Conservation (phyloP, 805 yeast genomes). For the Metschnikowia koreensis region DNA sequence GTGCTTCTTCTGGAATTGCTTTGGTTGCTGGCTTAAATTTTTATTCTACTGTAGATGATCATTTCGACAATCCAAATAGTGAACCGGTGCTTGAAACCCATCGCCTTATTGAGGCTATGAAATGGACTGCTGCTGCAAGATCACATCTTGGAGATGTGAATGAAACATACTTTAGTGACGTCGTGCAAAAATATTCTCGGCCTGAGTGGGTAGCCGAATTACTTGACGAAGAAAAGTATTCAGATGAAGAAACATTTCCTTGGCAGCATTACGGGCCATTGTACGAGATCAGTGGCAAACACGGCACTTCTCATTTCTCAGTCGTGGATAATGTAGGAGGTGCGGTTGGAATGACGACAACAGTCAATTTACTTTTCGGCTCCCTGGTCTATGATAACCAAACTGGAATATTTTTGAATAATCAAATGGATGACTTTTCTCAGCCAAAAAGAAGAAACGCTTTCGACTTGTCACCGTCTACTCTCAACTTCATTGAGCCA, state of each 20-base stretch:
- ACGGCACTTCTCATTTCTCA: conserved; percentile 88
- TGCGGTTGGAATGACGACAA: conserved; percentile 86
- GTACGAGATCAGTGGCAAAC: conserved; percentile 73
- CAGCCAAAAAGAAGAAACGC: conserved; percentile 67
- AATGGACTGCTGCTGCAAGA: conserved; percentile 88
- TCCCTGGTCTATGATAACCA: conserved; percentile 72
- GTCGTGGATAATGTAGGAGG: conserved; percentile 71
- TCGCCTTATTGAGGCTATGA: conserved; percentile 79
- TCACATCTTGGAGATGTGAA: conserved; percentile 75
- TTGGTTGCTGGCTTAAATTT: conserved; percentile 71
- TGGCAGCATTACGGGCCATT: conserved; percentile 80
- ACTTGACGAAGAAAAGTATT: conserved; percentile 48
- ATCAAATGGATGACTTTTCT: conserved; percentile 95
- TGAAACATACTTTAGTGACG: conserved; percentile 25
- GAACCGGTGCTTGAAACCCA: conserved; percentile 48
- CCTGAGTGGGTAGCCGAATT: conserved; percentile 54
- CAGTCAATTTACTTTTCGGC: conserved; percentile 83
- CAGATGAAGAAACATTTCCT: conserved; percentile 52
- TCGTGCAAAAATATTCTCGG: conserved; percentile 45
- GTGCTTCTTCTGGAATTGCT: conserved; percentile 85
- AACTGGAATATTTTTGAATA: conserved; percentile 82
- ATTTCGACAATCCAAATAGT: conserved; percentile 4
- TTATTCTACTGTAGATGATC: conserved; percentile 26
- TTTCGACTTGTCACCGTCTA: conserved; percentile 78
- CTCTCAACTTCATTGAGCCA: conserved; percentile 74